These are phyloP conservation scores for Populus hybrid DNA, from an alignment of 441 rosid genomes.

Conservation along the genomic window DNA sequence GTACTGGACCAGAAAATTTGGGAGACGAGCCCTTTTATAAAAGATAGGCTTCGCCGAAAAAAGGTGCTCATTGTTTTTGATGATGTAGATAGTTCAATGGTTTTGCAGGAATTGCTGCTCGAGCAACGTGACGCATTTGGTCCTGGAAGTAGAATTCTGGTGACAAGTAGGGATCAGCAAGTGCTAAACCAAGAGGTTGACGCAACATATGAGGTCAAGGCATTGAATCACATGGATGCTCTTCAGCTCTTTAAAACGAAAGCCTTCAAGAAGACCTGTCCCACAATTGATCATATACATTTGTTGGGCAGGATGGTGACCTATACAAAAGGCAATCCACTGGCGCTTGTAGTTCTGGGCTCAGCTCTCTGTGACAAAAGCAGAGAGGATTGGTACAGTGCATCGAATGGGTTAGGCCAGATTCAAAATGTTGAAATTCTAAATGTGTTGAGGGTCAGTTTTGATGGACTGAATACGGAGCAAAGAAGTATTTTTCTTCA, in stretches of 20 bases:
- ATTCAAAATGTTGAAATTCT: conserved; percentile 17
- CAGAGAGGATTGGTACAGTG: conserved; percentile 27
- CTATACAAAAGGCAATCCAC: conserved; percentile 16
- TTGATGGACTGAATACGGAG: conserved; percentile 26
- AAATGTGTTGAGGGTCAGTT: conserved; percentile 33
- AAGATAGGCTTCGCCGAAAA: not conserved
- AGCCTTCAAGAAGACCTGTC: conserved; percentile 5
- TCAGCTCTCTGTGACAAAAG: conserved; percentile 12
- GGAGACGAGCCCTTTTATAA: not conserved
- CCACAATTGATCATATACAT: not conserved
- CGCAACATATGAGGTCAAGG: not conserved
- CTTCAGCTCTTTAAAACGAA: conserved; percentile 5
- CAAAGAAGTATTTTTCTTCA: conserved; percentile 35
- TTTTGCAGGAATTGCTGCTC: not conserved
- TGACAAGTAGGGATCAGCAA: conserved; percentile 2
- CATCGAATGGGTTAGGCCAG: conserved; percentile 8
- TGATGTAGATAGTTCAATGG: conserved; percentile 4
- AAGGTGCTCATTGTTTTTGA: conserved; percentile 3
- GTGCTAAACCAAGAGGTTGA: not conserved
- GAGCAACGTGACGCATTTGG: not conserved
- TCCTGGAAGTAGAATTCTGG: conserved; percentile 8
- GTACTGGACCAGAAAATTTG: not conserved
- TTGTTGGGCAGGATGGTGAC: conserved; percentile 3
- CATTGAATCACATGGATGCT: not conserved
- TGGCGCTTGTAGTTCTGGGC: conserved; percentile 25